Conservation (phyloP, 495 filamentous ascomycete species). For the Hypoxylon lenormandii region DNA sequence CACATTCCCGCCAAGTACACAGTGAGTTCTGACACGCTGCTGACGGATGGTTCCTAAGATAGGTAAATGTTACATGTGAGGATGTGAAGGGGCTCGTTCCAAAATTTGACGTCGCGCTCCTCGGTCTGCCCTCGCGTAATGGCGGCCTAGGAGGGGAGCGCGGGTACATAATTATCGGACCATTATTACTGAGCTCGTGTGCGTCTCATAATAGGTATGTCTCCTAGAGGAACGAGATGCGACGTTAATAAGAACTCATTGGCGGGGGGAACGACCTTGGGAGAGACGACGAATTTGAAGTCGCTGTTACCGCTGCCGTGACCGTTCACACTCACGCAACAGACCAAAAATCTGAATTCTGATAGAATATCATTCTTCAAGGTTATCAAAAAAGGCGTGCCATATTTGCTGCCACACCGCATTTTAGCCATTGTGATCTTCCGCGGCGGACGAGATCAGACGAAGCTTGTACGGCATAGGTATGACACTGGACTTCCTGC, state of each 20-base stretch:
- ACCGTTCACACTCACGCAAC: neutral
- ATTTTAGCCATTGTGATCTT: conserved; percentile 13
- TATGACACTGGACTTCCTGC: neutral
- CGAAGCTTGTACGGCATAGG: conserved; percentile 5
- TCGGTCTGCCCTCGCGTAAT: conserved; percentile 9
- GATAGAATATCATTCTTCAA: conserved; percentile 10
- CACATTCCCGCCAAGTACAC: conserved; percentile 8
- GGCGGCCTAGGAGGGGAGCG: neutral
- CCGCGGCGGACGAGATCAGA: conserved; percentile 7
- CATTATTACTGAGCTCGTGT: conserved; percentile 10
- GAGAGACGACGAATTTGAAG: neutral
- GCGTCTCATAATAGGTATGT: conserved; percentile 9
- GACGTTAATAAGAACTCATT: conserved; percentile 21
- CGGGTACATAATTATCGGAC: conserved; percentile 14
- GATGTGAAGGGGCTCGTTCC: neutral
- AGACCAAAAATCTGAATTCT: conserved; percentile 32
- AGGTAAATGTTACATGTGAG: conserved; percentile 16
- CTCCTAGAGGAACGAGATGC: conserved; percentile 7
- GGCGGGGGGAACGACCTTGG: neutral
- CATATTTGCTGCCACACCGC: conserved; percentile 1
- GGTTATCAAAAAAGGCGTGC: too few relatives aligned
- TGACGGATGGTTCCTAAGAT: conserved; percentile 22
- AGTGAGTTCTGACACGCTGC: neutral
- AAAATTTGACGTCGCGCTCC: conserved; percentile 4
- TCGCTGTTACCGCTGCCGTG: neutral